phyloP scores from a whole-genome alignment of 2,329 filamentous ascomycete genomes.

The Dissoconium aciculare region DNA sequence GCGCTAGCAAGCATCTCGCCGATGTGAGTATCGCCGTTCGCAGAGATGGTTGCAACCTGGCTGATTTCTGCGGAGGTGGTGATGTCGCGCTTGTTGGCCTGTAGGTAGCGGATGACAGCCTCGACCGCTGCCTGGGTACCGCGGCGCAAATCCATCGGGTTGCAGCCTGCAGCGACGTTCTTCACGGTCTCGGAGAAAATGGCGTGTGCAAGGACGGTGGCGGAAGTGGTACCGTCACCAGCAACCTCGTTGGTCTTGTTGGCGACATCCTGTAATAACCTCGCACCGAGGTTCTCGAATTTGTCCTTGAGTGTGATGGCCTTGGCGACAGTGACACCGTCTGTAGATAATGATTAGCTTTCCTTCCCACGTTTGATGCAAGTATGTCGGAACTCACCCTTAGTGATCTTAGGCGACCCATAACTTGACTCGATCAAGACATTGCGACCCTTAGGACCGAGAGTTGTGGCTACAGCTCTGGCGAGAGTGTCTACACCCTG shows the following conservation, averaged over 20 bases:
- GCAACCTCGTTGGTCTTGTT: constrained; percentile 99
- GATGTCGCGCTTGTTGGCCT: constrained; percentile 93
- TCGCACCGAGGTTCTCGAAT: constrained; percentile 97
- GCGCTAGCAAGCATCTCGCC: constrained; percentile 91
- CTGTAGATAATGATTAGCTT: constrained; percentile 19
- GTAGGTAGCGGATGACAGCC: constrained; percentile 82
- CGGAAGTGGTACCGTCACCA: constrained; percentile 96
- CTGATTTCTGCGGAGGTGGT: constrained; percentile 95
- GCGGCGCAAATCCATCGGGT: constrained; percentile 96
- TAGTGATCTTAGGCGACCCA: constrained; percentile 98
- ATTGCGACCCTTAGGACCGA: constrained; percentile 96
- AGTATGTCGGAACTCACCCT: constrained; percentile 49
- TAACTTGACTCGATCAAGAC: constrained; percentile 97
- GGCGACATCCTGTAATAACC: constrained; percentile 91
- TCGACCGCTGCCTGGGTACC: constrained; percentile 95
- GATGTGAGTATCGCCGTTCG: constrained; percentile 91
- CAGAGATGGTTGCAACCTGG: constrained; percentile 94
- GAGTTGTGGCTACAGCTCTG: constrained; percentile 86
- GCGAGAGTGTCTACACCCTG: constrained; percentile 93
- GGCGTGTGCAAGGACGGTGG: constrained; percentile 87
- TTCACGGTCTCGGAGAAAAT: constrained; percentile 99
- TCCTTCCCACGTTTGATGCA: constrained; percentile 1
- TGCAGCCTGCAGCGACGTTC: constrained; percentile 98
- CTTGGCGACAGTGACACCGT: constrained; percentile 45
- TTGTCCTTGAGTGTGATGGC: constrained; percentile 93